A percentile compares a stretch with the other conserved stretches of the same genome.
These are phyloP conservation scores for Pseudonitzschia delicatissima DNA, from an alignment of 108 stramenopile genomes.

Conservation along the genomic window DNA sequence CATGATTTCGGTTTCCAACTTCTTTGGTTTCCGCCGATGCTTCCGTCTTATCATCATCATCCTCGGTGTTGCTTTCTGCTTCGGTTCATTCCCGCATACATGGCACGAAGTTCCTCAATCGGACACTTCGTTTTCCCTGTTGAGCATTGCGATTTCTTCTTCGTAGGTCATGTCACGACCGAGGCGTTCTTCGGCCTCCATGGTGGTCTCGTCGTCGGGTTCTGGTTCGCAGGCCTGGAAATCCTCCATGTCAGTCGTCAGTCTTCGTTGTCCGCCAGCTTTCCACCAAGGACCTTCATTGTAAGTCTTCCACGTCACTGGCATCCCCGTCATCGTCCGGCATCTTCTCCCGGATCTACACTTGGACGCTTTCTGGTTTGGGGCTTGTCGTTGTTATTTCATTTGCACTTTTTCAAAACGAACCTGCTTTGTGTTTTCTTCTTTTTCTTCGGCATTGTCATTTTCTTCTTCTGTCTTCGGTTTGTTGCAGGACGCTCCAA, in stretches of 20 bases:
- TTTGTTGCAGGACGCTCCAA: slow-evolving; percentile 40
- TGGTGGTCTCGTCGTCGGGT: slow-evolving; percentile 58
- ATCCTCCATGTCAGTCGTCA: slow-evolving; percentile 26
- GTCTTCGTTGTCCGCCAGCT: slow-evolving; percentile 12
- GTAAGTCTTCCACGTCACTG: slow-evolving; percentile 56
- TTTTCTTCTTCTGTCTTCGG: slow-evolving; percentile 13
- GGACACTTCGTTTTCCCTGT: slow-evolving; percentile 58
- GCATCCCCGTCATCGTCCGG: slow-evolving; percentile 61
- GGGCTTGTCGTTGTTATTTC: neutral
- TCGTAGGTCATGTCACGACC: slow-evolving; percentile 50
- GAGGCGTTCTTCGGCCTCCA: slow-evolving; percentile 44
- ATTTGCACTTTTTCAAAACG: neutral
- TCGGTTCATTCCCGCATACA: slow-evolving; percentile 44
- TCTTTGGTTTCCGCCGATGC: neutral
- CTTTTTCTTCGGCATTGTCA: neutral
- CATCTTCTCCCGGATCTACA: slow-evolving; percentile 31
- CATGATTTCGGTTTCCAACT: neutral
- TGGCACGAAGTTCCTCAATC: slow-evolving; percentile 58
- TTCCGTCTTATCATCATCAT: neutral
- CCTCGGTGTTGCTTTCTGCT: slow-evolving; percentile 16
- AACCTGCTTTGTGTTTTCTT: neutral
- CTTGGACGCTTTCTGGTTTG: neutral
- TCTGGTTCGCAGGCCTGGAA: slow-evolving; percentile 38
- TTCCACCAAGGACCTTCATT: slow-evolving; percentile 2
- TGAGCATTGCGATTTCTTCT: slow-evolving; percentile 42